Evolutionary conservation across 2,329 filamentous ascomycete genomes (phyloP).

Genomic region (Myriangium duriaei): DNA sequence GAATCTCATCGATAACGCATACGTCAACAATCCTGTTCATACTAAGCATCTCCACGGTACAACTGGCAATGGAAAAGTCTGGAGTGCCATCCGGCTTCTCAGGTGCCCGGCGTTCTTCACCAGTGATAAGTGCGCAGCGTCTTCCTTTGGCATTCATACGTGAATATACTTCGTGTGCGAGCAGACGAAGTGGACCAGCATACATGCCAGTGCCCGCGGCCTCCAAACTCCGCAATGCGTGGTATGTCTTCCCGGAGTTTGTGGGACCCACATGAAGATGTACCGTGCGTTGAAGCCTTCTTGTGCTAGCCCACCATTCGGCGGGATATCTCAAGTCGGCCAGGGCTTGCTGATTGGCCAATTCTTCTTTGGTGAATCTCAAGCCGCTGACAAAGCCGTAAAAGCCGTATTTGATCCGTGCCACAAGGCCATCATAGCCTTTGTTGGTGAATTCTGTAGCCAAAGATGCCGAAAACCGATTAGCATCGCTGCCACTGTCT

Average conservation of each 20-base stretch:
- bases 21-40: constrained; percentile 58
- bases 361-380: constrained; percentile 43
- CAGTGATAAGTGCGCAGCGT: constrained; percentile 70
- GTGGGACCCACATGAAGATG: constrained; percentile 94
- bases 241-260: constrained; percentile 96
- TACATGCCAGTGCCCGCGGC: constrained; percentile 67
- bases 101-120: constrained; percentile 61
- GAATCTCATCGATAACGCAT: constrained; percentile 94
- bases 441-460: constrained; percentile 9
- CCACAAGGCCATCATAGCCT: constrained; percentile 19
- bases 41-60: constrained; percentile 85
- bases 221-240: constrained; percentile 76
- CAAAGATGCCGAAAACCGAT: constrained; percentile 4
- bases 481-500: not conserved
- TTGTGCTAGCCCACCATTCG: constrained; percentile 84
- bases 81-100: constrained; percentile 34
- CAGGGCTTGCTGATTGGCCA: constrained; percentile 49
- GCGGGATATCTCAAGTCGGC: constrained; percentile 79
- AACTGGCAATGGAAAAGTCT: constrained; percentile 52
- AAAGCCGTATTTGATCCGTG: constrained; percentile 51
- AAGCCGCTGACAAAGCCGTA: constrained; percentile 50
- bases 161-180: constrained; percentile 92
- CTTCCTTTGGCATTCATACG: constrained; percentile 68
- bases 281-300: constrained; percentile 66
- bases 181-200: constrained; percentile 72